A percentile compares a stretch with the other conserved stretches of the same genome.
These are phyloP conservation scores for Trametes coccinea DNA, from an alignment of 768 basidiomycete genomes.

Conservation along the genomic window DNA sequence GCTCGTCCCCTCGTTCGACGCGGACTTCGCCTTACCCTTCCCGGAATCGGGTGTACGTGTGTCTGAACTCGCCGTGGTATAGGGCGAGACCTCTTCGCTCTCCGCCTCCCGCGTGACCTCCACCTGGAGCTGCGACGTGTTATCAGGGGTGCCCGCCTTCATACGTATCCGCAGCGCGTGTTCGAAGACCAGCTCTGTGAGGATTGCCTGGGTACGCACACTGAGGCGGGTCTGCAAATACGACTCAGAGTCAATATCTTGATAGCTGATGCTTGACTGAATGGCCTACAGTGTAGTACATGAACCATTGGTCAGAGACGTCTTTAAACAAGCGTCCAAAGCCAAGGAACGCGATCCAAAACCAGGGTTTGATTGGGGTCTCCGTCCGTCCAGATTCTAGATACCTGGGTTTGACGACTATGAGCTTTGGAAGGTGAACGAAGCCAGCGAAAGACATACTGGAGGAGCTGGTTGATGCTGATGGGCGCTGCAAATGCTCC, in stretches of 20 bases:
- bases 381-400: slow-evolving; percentile 39
- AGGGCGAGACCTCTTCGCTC: too few relatives aligned
- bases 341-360: slow-evolving; percentile 44
- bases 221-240: slow-evolving; percentile 39
- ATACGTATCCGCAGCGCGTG: slow-evolving; percentile 63
- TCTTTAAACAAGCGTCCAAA: slow-evolving; percentile 38
- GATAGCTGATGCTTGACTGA: too few relatives aligned
- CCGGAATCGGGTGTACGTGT: background rate
- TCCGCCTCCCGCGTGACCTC: too few relatives aligned
- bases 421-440: background rate
- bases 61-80: background rate
- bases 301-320: slow-evolving; percentile 43
- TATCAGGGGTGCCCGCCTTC: slow-evolving; percentile 40
- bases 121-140: too few relatives aligned
- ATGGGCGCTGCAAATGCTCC: slow-evolving; percentile 27
- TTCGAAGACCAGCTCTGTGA: slow-evolving; percentile 55
- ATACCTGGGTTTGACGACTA: slow-evolving; percentile 26
- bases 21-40: slow-evolving; percentile 2
- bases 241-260: too few relatives aligned
- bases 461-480: slow-evolving; percentile 42
- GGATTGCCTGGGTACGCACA: slow-evolving; percentile 51
- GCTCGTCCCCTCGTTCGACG: background rate
- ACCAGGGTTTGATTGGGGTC: slow-evolving; percentile 45
- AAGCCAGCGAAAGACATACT: slow-evolving; percentile 17
- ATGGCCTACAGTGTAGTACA: slow-evolving; percentile 34